Conservation (phyloP, 495 filamentous ascomycete genomes). For the Darksidea phi region DNA sequence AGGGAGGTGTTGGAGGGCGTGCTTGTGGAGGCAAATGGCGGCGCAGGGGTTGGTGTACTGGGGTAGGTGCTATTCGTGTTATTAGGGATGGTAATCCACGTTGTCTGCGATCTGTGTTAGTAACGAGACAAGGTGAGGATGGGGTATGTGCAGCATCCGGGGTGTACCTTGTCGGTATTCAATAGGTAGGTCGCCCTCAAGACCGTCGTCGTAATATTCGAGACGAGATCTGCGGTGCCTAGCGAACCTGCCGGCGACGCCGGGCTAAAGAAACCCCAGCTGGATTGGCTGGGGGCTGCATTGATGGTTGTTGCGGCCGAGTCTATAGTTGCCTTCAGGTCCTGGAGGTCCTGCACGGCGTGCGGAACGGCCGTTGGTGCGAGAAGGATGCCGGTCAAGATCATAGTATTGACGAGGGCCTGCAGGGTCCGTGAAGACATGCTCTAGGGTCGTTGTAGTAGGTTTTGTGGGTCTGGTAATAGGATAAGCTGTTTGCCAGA, state of each 20-base stretch:
- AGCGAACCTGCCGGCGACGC: not conserved
- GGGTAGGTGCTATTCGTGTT: not conserved
- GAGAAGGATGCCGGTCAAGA: constrained; percentile 19
- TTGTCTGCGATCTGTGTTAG: not conserved
- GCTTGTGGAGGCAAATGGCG: not conserved
- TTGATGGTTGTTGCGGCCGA: constrained; percentile 19
- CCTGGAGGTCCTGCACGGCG: constrained; percentile 19
- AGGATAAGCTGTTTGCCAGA: no score
- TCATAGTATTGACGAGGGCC: constrained; percentile 7
- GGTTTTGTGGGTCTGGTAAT: not conserved
- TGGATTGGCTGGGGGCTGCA: constrained; percentile 17
- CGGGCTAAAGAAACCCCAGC: constrained; percentile 13
- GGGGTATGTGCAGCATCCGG: not conserved
- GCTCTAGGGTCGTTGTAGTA: not conserved
- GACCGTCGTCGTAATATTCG: constrained; percentile 19
- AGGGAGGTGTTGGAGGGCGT: not conserved
- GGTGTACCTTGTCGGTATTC: constrained; percentile 16
- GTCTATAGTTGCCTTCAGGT: constrained; percentile 23
- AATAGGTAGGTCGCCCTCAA: constrained; percentile 17
- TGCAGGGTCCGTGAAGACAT: constrained; percentile 7
- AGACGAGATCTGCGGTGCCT: constrained; percentile 21
- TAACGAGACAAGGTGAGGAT: not conserved
- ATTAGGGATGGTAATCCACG: constrained; percentile 16
- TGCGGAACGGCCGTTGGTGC: constrained; percentile 15
- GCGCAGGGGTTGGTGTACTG: not conserved